These are phyloP conservation scores for Russula sp. DNA, from an alignment of 768 basidiomycete species.

Conservation along the genomic window DNA sequence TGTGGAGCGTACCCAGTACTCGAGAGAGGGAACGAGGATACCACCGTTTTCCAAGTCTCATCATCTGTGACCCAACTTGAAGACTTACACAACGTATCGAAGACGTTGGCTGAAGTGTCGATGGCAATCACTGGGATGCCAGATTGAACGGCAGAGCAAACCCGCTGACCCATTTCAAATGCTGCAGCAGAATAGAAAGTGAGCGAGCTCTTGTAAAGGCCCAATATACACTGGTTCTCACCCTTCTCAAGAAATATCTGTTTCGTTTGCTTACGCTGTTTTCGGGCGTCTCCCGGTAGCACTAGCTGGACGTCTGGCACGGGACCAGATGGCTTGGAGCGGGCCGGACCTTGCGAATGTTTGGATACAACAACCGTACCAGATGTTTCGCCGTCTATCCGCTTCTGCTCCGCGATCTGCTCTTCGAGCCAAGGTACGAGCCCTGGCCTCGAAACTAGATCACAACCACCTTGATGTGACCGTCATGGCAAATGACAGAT, in stretches of 20 bases:
- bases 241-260: constrained; percentile 64
- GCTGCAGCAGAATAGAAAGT: constrained; percentile 34
- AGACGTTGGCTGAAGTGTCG: constrained; percentile 53
- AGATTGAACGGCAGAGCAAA: constrained; percentile 51
- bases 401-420: constrained; percentile 74
- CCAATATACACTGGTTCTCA: constrained; percentile 24
- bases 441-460: constrained; percentile 54
- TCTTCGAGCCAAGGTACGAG: constrained; percentile 69
- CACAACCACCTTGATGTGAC: constrained; percentile 5
- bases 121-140: constrained; percentile 66
- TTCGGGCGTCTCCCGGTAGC: constrained; percentile 63
- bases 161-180: constrained; percentile 49
- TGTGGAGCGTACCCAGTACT: constrained; percentile 58
- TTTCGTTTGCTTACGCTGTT: constrained; percentile 65
- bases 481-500: neutral
- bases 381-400: constrained; percentile 57
- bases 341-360: constrained; percentile 26
- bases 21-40: constrained; percentile 46
- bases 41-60: constrained; percentile 60
- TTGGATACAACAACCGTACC: constrained; percentile 45
- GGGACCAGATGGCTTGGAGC: constrained; percentile 31
- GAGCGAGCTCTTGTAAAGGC: neutral
- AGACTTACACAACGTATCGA: constrained; percentile 53
- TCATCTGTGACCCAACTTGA: constrained; percentile 67
- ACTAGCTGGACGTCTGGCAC: constrained; percentile 52